Conservation (phyloP, 2,329 filamentous ascomycete genomes). For the Aspergillus niger region DNA sequence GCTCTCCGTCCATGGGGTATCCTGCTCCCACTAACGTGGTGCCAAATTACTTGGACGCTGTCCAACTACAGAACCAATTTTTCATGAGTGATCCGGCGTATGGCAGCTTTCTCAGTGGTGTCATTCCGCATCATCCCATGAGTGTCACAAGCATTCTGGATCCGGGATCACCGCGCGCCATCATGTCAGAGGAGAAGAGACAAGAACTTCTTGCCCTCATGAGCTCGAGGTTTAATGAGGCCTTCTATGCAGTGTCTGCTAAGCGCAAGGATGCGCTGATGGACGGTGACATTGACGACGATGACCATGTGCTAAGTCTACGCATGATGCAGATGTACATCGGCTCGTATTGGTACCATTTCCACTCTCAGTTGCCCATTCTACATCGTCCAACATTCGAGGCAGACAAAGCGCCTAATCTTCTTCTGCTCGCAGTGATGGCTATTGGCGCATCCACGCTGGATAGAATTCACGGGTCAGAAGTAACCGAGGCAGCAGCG, state of each 20-base stretch:
- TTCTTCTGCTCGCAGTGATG: slow-evolving; percentile 86
- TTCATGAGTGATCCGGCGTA: slow-evolving; percentile 54
- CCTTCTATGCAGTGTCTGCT: slow-evolving; percentile 70
- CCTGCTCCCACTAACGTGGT: slow-evolving; percentile 42
- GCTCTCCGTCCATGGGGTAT: slow-evolving; percentile 56
- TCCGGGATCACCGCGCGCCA: slow-evolving; percentile 74
- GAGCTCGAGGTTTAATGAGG: slow-evolving; percentile 76
- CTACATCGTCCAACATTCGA: slow-evolving; percentile 92
- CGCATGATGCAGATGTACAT: slow-evolving; percentile 97
- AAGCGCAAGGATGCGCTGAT: slow-evolving; percentile 76
- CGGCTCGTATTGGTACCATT: slow-evolving; percentile 90
- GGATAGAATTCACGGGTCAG: slow-evolving; percentile 75
- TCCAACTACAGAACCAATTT: slow-evolving; percentile 53
- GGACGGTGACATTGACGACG: slow-evolving; percentile 70
- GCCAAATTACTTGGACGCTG: slow-evolving; percentile 43
- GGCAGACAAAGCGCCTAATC: slow-evolving; percentile 79
- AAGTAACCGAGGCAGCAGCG: slow-evolving; percentile 73
- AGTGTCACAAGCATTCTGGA: slow-evolving; percentile 84
- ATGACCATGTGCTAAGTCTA: slow-evolving; percentile 70
- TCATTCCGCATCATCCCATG: slow-evolving; percentile 74
- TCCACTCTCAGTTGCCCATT: slow-evolving; percentile 91
- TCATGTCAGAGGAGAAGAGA: slow-evolving; percentile 84
- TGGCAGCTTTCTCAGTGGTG: slow-evolving; percentile 50
- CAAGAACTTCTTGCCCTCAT: slow-evolving; percentile 82
- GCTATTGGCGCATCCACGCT: slow-evolving; percentile 88